These are phyloP conservation scores for Pseudocercospora pini-densiflorae DNA, from an alignment of 2,329 filamentous ascomycete genomes.

Conservation along the genomic window DNA sequence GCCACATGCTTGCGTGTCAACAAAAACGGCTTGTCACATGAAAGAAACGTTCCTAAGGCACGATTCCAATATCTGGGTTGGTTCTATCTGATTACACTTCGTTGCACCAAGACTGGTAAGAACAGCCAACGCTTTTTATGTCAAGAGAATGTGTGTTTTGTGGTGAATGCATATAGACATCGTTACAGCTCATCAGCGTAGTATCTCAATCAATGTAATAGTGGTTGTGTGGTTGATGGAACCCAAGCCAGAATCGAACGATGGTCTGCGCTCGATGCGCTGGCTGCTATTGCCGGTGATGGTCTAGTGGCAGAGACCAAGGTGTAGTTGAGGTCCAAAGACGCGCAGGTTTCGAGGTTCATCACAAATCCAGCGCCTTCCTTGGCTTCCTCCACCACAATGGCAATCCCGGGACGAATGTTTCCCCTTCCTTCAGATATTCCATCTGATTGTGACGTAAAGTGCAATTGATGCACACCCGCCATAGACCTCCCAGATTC, in stretches of 20 bases:
- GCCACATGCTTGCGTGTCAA: too few relatives aligned
- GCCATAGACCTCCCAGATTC: neutral
- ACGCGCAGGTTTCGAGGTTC: neutral
- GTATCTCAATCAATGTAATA: constrained; percentile 1
- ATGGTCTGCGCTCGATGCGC: constrained; percentile 3
- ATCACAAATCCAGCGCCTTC: constrained; percentile 1
- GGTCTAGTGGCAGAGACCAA: neutral
- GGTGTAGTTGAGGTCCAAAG: neutral
- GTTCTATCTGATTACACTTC: neutral
- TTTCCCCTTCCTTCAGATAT: neutral
- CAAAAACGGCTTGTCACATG: neutral
- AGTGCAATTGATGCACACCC: neutral
- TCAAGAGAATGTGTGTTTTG: neutral
- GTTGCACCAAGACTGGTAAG: neutral
- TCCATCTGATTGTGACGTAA: neutral
- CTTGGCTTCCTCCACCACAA: neutral
- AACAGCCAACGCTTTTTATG: neutral
- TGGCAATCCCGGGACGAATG: neutral
- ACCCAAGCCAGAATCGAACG: constrained; percentile 3
- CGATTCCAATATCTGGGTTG: neutral
- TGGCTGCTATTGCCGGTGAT: neutral
- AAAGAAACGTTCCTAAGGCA: too few relatives aligned
- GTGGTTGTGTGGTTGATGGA: neutral
- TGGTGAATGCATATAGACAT: constrained; percentile 9
- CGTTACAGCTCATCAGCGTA: constrained; percentile 10